A percentile compares a stretch with the other conserved stretches of the same genome.
These are phyloP conservation scores for Hordeum marinum DNA, from an alignment of 176 grass and related monocot species.

Conservation along the genomic window DNA sequence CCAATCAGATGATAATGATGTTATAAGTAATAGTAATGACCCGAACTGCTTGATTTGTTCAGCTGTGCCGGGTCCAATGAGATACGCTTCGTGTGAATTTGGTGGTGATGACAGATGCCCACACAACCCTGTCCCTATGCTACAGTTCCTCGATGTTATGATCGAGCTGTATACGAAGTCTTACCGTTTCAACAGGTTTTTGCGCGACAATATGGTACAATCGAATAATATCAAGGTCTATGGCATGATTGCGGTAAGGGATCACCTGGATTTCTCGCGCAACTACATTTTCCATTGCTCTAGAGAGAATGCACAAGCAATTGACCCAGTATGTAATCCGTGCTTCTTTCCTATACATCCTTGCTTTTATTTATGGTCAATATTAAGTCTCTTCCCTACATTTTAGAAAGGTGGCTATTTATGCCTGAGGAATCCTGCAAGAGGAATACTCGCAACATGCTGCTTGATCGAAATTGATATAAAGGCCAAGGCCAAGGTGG, in stretches of 20 bases:
- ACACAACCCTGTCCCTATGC: not conserved
- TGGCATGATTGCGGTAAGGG: not conserved
- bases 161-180: not conserved
- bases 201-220: not conserved
- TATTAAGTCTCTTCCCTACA: too few relatives aligned
- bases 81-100: not conserved
- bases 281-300: not conserved
- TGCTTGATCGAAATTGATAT: not conserved
- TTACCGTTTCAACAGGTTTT: not conserved
- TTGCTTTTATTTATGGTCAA: too few relatives aligned
- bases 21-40: too few relatives aligned
- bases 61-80: too few relatives aligned
- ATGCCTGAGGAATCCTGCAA: too few relatives aligned
- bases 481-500: too few relatives aligned
- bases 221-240: not conserved
- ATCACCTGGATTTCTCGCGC: not conserved
- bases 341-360: not conserved
- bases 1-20: too few relatives aligned
- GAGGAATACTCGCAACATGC: not conserved
- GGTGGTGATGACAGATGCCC: not conserved
- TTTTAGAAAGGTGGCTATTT: too few relatives aligned
- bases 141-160: not conserved
- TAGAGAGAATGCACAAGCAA: not conserved
- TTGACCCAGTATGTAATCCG: not conserved
- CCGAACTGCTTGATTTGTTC: too few relatives aligned